Evolutionary conservation across 2,329 filamentous ascomycete species (phyloP), one percentile per base, ranked within the genome.

Genomic region (Diplodia seriata): DNA sequence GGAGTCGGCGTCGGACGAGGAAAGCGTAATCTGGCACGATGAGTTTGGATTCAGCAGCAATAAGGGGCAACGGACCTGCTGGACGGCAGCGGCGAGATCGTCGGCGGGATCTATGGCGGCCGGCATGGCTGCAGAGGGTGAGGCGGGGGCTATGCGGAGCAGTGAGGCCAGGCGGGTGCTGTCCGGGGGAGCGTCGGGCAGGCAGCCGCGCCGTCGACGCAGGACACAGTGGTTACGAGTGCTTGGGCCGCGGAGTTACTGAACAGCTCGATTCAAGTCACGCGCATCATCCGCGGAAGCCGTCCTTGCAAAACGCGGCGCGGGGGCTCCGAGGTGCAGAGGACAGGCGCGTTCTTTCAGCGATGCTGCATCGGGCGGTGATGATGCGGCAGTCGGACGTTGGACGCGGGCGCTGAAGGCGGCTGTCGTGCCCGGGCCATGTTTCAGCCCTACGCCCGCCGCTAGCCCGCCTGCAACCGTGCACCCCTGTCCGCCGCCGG

Each of bases 1-100:
- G 76, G 97, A 98, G 74, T 99, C 95, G 61, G 90, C 87, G 75
- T 98, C 94, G 26, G 94, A 93, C 14, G 93, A 91, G 2, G 94
- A 93, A 73, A 97, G 88, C 70, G 97, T 94, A 72, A 98, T 96
- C 93, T 99, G 76, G 53, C 70, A 66, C 33, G 14, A 53, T 59
- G 33, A 63, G 66, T 31, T 67, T 64, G 61, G n/a, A 47, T 38
- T 56, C 59, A 33, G 29, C 20, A 14, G 2, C 14, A 23, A 64
- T 74, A 3, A 57, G 73, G 31, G 51, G n/a, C 29, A 54, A 33
- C 76, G 70, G 78, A 85, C 83, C 79, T 84, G 83, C 74, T 84
- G 83, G 63, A 84, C 82, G 23, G 82, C 81, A 61, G 79, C 73
- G 65, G 79, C 81, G 56, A 84, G 74, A 73, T 84, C 83, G 76